These are phyloP conservation scores for Acanthamoeba healyi DNA, from an alignment of 208 protist species.

Conservation along the genomic window DNA sequence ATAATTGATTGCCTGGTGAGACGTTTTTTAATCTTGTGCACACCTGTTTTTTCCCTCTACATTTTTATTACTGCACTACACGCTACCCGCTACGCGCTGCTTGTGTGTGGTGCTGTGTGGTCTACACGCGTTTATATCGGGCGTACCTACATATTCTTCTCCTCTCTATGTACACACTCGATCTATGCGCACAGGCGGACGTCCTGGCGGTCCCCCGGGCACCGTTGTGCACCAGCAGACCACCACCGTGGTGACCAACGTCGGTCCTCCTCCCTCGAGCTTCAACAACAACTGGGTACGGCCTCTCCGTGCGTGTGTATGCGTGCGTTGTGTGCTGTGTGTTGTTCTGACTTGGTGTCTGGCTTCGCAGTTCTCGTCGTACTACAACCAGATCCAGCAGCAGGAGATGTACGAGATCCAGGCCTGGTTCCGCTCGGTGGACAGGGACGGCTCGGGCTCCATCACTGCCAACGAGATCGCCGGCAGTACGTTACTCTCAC, in stretches of 20 bases:
- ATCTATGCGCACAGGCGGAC: background rate
- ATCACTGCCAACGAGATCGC: slow-evolving; percentile 50
- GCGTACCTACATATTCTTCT: background rate
- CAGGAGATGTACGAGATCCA: slow-evolving; percentile 73
- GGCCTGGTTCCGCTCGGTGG: slow-evolving; percentile 75
- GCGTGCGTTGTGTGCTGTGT: no score
- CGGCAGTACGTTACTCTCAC: background rate
- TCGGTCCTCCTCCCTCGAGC: background rate
- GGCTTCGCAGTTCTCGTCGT: slow-evolving; percentile 60
- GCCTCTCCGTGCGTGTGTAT: no score
- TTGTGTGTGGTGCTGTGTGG: no score
- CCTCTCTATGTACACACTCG: background rate
- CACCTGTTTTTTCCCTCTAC: no score
- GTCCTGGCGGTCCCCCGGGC: slow-evolving; percentile 4
- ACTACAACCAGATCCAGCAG: slow-evolving; percentile 75
- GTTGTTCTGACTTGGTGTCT: no score
- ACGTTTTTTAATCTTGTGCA: no score
- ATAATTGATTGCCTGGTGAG: no score
- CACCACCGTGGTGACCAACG: slow-evolving; percentile 36
- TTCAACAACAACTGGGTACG: slow-evolving; percentile 59
- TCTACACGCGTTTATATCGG: no score
- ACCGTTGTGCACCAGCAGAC: slow-evolving; percentile 45
- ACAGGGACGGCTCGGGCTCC: slow-evolving; percentile 60
- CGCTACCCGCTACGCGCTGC: no score
- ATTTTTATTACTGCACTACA: no score